phyloP scores from a whole-genome alignment of 306 rosid species.

The Notholithocarpus densiflorus region DNA sequence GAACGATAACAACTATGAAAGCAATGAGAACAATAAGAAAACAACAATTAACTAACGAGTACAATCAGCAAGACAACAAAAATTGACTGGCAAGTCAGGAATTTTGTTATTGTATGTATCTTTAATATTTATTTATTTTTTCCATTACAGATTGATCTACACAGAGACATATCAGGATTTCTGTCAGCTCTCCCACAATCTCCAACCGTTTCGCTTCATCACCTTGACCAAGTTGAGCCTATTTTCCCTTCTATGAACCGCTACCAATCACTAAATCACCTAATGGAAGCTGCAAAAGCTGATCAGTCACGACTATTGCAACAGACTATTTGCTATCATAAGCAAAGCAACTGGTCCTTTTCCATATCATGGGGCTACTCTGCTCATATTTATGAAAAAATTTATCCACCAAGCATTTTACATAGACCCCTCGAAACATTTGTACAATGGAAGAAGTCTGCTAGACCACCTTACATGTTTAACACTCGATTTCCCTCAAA shows the following conservation, averaged over 20 bases:
- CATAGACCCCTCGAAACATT: neutral
- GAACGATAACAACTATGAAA: neutral
- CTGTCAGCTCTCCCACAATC: neutral
- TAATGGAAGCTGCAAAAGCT: neutral
- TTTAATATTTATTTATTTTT: neutral
- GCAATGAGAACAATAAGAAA: neutral
- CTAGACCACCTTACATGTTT: neutral
- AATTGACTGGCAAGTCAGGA: neutral
- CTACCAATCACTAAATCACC: neutral
- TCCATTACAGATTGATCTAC: neutral
- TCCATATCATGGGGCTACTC: slow-evolving; percentile 3
- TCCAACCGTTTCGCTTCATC: neutral
- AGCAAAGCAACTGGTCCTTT: neutral
- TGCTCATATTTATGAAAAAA: neutral
- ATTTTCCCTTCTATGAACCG: neutral
- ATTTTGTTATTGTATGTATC: neutral
- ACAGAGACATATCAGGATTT: neutral
- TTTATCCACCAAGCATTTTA: neutral
- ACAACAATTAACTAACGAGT: neutral
- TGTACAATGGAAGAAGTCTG: neutral
- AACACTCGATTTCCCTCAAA: neutral
- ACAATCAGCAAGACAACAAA: neutral
- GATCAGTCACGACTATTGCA: neutral
- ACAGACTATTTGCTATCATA: neutral
- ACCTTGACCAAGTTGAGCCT: neutral